phyloP scores from a whole-genome alignment of 495 filamentous ascomycete species.

The Annulohypoxylon nitens region DNA sequence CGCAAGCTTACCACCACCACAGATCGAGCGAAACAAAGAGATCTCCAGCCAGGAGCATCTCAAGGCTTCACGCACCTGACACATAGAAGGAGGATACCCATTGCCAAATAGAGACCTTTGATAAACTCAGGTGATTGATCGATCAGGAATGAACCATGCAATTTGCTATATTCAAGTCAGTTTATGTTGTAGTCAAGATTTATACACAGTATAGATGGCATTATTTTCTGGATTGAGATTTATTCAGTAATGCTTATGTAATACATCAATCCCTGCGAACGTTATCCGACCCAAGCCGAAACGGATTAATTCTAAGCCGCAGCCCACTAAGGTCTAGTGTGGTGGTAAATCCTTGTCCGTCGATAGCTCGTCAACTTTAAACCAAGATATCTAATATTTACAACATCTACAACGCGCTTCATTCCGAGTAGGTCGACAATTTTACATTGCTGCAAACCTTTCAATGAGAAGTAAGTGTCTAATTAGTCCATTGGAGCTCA shows the following conservation, averaged over 20 bases:
- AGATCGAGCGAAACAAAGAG: not conserved
- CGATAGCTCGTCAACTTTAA: not conserved
- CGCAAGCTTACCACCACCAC: not conserved
- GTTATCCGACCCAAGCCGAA: not conserved
- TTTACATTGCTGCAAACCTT: not conserved
- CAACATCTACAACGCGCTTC: not conserved
- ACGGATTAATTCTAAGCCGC: not conserved
- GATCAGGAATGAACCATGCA: no score
- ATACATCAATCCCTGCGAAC: not conserved
- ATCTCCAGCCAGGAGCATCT: not conserved
- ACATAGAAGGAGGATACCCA: not conserved
- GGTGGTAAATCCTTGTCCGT: not conserved
- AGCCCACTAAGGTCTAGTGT: not conserved
- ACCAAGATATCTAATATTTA: not conserved
- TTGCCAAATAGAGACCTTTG: no score
- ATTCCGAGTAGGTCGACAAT: not conserved
- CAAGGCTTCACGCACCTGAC: not conserved
- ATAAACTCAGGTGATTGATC: no score
- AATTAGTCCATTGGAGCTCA: not conserved
- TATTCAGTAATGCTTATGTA: not conserved
- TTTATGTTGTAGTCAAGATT: not conserved
- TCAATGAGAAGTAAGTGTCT: conserved; percentile 27
- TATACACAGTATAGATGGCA: not conserved
- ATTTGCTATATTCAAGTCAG: no score
- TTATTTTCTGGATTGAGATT: not conserved